Base-by-base conservation (phyloP, 2,329 filamentous ascomycete species). In the Cladosporium sp. region DNA sequence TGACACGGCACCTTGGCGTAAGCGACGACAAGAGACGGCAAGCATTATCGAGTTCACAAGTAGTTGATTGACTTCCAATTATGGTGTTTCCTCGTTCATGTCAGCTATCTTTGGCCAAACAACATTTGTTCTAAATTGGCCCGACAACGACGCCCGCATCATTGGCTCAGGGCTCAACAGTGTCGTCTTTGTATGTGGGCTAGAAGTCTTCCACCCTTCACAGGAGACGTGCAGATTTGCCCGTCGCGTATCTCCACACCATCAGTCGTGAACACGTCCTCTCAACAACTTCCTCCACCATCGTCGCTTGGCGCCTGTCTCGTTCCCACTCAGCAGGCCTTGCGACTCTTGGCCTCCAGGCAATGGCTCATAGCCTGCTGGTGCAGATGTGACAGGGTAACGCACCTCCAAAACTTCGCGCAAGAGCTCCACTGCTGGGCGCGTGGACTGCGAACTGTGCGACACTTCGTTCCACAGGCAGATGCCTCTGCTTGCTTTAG, bases 361-460 rank as follows among this genome's bases (percentile, higher is more conserved):
- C 21, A 46, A 23, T 23, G 21, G 21, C 30, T 57, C 54, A 16
- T 39, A 23, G 23, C 54, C 30, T 26, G 32, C 54, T 36, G 30
- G 8, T 34, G n/a, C 8, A 23, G 54, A 30, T 14, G 54, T 6
- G 18, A 30, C 23, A 28, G 56, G 56, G 14, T 58, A 58, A 2
- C 56, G 56, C 64, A 68, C 67, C 32, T 71, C 69, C 36, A 72
- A 30, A 13, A 72, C 57, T 53, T 74, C 70, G 25, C 58, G 56
- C 63, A 71, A 30, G 34, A 73, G 46, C 18, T 72, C 70, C 32
- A 32, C 54, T 18, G 64, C 67, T 23, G 72, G 68, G 26, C 70
- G 65, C 14, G 71, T 72, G 60, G 72, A 69, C 23, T 63, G 57
- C 18, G 71, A 71, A 16, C 59, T 65, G 49, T 68, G 70, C 54